Evolutionary conservation across 139 green algal genomes (phyloP).

Genomic region (Volvox reticuliferus): DNA sequence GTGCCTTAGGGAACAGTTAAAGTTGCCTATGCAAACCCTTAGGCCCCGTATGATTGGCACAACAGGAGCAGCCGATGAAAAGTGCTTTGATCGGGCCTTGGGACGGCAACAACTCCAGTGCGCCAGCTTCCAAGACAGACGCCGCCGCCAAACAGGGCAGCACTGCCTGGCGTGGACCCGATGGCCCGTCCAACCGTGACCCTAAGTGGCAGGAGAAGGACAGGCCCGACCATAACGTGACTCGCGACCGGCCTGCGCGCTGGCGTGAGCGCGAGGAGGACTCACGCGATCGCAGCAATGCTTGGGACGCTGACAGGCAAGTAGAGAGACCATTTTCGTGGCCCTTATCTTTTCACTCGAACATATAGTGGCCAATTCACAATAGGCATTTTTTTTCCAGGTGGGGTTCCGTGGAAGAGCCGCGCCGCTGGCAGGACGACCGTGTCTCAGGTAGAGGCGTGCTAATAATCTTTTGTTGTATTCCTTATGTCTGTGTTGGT

Average conservation of each 20-base stretch:
- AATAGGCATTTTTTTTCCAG: not conserved
- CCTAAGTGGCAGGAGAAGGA: conserved; percentile 48
- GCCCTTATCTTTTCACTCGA: not conserved
- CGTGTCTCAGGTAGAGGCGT: not conserved
- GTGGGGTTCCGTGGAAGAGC: conserved; percentile 47
- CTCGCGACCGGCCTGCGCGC: conserved; percentile 27
- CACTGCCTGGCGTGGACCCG: conserved; percentile 17
- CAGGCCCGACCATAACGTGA: conserved; percentile 39
- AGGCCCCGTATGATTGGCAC: not conserved
- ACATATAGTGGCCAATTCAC: not conserved
- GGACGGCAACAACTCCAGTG: conserved; percentile 22
- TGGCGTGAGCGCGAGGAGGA: conserved; percentile 44
- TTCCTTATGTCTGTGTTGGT: too few relatives aligned
- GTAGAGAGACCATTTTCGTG: not conserved
- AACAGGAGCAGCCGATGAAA: conserved; percentile 48
- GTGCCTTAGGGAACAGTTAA: not conserved
- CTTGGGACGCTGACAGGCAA: conserved; percentile 37
- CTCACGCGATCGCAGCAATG: conserved; percentile 21
- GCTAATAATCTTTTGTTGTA: too few relatives aligned
- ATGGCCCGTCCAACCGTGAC: conserved; percentile 11
- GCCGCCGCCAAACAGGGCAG: conserved; percentile 33
- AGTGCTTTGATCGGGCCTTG: conserved; percentile 45
- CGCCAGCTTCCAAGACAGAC: conserved; percentile 26
- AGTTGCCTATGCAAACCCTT: not conserved
- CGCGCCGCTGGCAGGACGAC: conserved; percentile 46